Evolutionary conservation across 1,284 basidiomycete species (phyloP), one percentile per base, ranked within the genome.

Genomic region (Trichosporon sp.): DNA sequence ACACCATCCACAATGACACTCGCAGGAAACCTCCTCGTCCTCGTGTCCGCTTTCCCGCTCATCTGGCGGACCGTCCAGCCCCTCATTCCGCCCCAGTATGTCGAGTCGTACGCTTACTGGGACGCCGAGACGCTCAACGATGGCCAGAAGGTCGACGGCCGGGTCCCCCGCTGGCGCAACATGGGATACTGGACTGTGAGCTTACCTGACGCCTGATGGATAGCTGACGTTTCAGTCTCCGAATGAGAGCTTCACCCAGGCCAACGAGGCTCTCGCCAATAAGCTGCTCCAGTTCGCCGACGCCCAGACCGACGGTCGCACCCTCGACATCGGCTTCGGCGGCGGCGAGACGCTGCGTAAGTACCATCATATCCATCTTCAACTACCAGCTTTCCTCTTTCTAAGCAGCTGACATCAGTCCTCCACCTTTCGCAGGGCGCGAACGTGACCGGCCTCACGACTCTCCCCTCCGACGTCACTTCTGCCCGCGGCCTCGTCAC

Each of bases 261-360:
- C 90, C 19, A 90, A 89, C 75, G 84, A 87, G 86, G 89, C 88
- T 19, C 86, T 91, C 10, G 89, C 89, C 1, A 68, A 86, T 68
- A 88, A 86, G 73, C 81, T 90, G 12, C 80, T 88, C 10, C 71
- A 82, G 37, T 86, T 87, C 32, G 87, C 87, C 10, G 74, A 80
- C 32, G 84, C 86, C 46, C 82, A 83, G 69, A 74, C 77, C 11
- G 84, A 84, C 2, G 80, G 79, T 0, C 84, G 79, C 40, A 85
- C 91, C 1, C 82, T 91, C 67, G 90, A 92, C 79, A 88, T 91
- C 32, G 91, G 90, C 8, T 88, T 91, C 79, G 91, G 90, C 31
- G 88, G 88, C 32, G 91, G 91, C 56, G 90, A 91, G 80, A 91
- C 90, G 0, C 84, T 91, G 8, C 78, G 91, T 68, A 35, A 69